Base-by-base conservation (phyloP, 495 filamentous ascomycete species). In the Halenospora varia region DNA sequence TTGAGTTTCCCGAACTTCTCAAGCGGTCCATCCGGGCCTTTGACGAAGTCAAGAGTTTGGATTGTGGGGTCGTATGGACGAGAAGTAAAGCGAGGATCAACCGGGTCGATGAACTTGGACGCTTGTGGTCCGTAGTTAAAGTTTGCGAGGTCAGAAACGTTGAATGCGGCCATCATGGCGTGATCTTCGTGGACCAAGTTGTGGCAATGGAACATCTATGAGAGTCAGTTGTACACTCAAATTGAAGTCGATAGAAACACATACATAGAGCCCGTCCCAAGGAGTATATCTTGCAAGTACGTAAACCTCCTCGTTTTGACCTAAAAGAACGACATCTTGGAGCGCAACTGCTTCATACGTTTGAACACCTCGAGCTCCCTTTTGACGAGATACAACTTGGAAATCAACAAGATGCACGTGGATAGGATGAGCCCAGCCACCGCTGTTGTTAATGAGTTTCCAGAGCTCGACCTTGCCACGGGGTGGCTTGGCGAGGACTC, bases 151-250 rank as follows among this genome's bases (percentile, higher is more conserved):
- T 59, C 67, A 18, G 77, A 75, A 26, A 82, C 74, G 57, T 84
- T 84, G 64, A 84, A 82, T 13, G 79, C 81, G 1, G 72, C 79
- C 81, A 83, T 82, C 82, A 83, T 83, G 54, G 79, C 80, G 62
- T 83, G 71, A 59, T 82, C 82, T 58, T 83, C 82, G 59, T 83
- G 82, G 49, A 83, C 71, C 23, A 82, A 63, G 56, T 83, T 83
- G 63, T 84, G 81, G 69, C 77, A 80, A 55, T 78, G 76, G 60
- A 78, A 78, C 78, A 78, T 81, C n/a, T n/a, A n/a, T n/a, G n/a
- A n/a, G n/a, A n/a, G n/a, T n/a, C n/a, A n/a, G n/a, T n/a, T n/a
- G n/a, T n/a, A n/a, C n/a, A n/a, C n/a, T n/a, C n/a, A n/a, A n/a
- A n/a, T n/a, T n/a, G n/a, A n/a, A n/a, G n/a, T n/a, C n/a, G n/a